Percentiles rank a stretch among this genome's conserved stretches.
phyloP scores from a whole-genome alignment of 2,329 filamentous ascomycete genomes.

The Knoxdaviesia capensis region DNA sequence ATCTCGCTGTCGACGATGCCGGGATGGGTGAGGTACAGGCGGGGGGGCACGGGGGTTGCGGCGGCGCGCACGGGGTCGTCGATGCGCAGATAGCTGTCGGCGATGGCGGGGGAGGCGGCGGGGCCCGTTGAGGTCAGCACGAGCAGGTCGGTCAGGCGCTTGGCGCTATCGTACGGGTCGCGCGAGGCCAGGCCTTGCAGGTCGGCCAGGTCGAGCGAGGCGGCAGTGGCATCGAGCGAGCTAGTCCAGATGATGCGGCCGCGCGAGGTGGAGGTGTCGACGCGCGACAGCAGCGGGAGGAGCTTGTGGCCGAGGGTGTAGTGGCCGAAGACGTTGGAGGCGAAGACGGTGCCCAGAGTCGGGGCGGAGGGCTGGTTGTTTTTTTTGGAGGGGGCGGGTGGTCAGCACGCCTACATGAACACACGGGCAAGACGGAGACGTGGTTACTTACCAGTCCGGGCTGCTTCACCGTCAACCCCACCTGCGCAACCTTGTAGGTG shows the following conservation, averaged over 20 bases:
- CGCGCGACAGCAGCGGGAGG: constrained; percentile 46
- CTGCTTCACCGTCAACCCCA: constrained; percentile 11
- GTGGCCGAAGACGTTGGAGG: constrained; percentile 86
- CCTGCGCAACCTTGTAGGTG: constrained; percentile 46
- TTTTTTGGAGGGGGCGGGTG: not conserved
- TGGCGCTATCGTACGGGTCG: constrained; percentile 66
- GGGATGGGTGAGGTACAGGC: constrained; percentile 65
- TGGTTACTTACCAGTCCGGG: too few relatives aligned
- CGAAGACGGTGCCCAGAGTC: constrained; percentile 62
- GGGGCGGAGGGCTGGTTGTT: constrained; percentile 18
- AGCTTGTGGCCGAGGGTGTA: constrained; percentile 74
- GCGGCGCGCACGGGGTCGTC: constrained; percentile 1
- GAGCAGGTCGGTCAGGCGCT: constrained; percentile 71
- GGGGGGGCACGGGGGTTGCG: constrained; percentile 16
- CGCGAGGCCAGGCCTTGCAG: constrained; percentile 48
- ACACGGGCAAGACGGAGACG: not conserved
- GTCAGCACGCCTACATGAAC: not conserved
- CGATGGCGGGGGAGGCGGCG: constrained; percentile 24
- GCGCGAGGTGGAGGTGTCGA: constrained; percentile 15
- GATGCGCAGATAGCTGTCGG: constrained; percentile 5
- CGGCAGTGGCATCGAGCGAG: constrained; percentile 47
- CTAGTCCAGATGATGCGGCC: constrained; percentile 75
- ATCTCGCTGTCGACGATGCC: constrained; percentile 72
- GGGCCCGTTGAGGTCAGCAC: constrained; percentile 54
- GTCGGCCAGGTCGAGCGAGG: constrained; percentile 43